Evolutionary conservation across 805 yeast genomes (phyloP).

Genomic region (Myxozyma nipponensis): DNA sequence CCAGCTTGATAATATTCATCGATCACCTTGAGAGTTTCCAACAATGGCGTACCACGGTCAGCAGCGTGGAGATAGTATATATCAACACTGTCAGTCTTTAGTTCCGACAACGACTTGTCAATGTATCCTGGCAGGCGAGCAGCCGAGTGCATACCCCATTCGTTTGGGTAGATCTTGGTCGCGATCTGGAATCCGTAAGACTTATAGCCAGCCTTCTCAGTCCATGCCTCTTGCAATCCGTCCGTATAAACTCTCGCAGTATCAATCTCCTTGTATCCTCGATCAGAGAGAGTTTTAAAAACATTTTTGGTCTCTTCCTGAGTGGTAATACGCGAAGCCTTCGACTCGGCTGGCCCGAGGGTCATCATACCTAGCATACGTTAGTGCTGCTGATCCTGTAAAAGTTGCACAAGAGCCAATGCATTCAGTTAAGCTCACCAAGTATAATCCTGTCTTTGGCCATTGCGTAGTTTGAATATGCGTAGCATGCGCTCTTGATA

Average conservation of each 20-base stretch:
- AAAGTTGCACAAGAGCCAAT: background rate
- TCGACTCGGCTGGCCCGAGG: slow-evolving; percentile 19
- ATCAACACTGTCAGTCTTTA: slow-evolving; percentile 13
- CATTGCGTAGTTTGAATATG: no score
- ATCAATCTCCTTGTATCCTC: slow-evolving; percentile 31
- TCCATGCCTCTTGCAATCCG: slow-evolving; percentile 28
- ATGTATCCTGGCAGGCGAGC: slow-evolving; percentile 6
- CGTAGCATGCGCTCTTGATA: no score
- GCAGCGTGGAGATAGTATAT: slow-evolving; percentile 30
- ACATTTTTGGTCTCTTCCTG: slow-evolving; percentile 14
- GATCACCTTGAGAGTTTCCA: slow-evolving; percentile 32
- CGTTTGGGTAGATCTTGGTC: slow-evolving; percentile 29
- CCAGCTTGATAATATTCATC: slow-evolving; percentile 30
- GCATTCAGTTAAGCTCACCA: background rate
- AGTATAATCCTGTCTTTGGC: slow-evolving; percentile 1
- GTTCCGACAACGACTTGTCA: slow-evolving; percentile 8
- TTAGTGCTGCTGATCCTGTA: background rate
- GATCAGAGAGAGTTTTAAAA: slow-evolving; percentile 20
- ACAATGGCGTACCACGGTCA: slow-evolving; percentile 30
- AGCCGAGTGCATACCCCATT: slow-evolving; percentile 19
- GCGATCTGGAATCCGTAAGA: slow-evolving; percentile 20
- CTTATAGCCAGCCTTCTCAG: slow-evolving; percentile 19
- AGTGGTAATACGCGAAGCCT: slow-evolving; percentile 16
- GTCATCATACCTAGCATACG: slow-evolving; percentile 17
- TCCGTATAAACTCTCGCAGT: slow-evolving; percentile 33